Evolutionary conservation across 2,329 filamentous ascomycete genomes (phyloP), one percentile per base, ranked within the genome.

Genomic region (Sporothrix inflata): DNA sequence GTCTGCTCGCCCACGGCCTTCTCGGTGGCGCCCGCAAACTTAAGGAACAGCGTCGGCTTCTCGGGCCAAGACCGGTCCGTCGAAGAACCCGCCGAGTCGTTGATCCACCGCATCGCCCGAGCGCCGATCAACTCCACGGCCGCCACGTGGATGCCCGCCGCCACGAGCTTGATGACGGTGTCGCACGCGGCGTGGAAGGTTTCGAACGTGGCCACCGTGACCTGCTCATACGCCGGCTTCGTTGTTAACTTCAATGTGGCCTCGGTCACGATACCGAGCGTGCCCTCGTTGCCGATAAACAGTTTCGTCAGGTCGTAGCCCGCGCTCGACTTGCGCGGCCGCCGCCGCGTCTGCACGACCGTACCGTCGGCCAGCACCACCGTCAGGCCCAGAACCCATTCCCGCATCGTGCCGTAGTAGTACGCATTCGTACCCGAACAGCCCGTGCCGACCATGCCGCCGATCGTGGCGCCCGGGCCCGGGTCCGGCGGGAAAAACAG

Each of bases 91-190:
- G 87, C 60, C 12, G 60, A 16, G 11, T 65, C 84, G 81, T 91
- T 90, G 82, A 91, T 89, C 79, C 86, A 87, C 76, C 83, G 84
- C 88, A 98, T 98, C 83, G 97, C 94, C 71, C 94, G 91, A 79
- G 97, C 94, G 82, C 98, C 94, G 38, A 98, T 85, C 72, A 98
- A 92, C 83, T 98, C 94, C 57, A 98, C 90, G n/a, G 94, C 94
- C 0, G 94, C 94, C 51, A 98, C 90, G 40, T 92, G 93, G 11
- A 97, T 88, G 38, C 94, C 94, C 69, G 91, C 88, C 63, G 88
- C 89, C 4, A 97, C 94, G 12, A 97, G 93, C 71, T 87, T 87
- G 75, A 90, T 89, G 2, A 96, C 94, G 79, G 93, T 97, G 78
- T 91, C 87, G n/a, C 93, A 93, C 1, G 94, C 94, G 75, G 88